Percentiles rank a stretch among this genome's conserved stretches.
Evolutionary conservation across 768 basidiomycete species (phyloP).

Genomic region (Tricholoma hemisulphureum): DNA sequence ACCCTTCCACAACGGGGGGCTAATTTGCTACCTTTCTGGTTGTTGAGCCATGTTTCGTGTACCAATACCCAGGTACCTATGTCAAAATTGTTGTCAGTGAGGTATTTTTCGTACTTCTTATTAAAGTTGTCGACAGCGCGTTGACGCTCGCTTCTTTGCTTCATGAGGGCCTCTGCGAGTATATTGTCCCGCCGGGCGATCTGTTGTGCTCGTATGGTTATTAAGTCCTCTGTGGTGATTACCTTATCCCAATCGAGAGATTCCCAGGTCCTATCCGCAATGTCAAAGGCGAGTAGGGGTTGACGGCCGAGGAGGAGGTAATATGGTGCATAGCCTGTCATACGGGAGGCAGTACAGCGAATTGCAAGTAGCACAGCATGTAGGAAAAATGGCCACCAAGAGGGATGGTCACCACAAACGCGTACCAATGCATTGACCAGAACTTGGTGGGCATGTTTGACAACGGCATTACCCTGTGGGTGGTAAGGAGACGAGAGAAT

Average conservation of each 20-base stretch:
- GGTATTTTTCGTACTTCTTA: constrained; percentile 8
- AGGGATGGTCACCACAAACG: background rate
- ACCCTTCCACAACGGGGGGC: no score
- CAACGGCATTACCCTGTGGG: constrained; percentile 23
- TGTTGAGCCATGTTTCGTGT: constrained; percentile 29
- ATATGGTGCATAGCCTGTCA: background rate
- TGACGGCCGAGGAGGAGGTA: constrained; percentile 4
- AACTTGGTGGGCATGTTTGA: no score
- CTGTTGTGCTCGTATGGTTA: constrained; percentile 21
- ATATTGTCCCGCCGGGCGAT: constrained; percentile 17
- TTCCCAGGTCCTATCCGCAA: no score
- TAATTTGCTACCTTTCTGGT: constrained; percentile 21
- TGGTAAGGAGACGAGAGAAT: constrained; percentile 31
- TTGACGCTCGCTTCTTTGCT: constrained; percentile 6
- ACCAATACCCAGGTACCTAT: constrained; percentile 30
- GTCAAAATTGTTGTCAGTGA: no score
- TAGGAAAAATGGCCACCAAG: background rate
- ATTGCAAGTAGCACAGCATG: background rate
- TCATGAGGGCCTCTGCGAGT: constrained; percentile 10
- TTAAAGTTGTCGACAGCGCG: constrained; percentile 23
- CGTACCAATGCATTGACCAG: no score
- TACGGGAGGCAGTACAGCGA: background rate
- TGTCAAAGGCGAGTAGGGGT: no score
- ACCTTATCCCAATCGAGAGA: no score
- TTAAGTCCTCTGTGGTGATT: constrained; percentile 19